Base-by-base conservation (phyloP, 2,329 filamentous ascomycete genomes). In the Nectriaceae sp. region DNA sequence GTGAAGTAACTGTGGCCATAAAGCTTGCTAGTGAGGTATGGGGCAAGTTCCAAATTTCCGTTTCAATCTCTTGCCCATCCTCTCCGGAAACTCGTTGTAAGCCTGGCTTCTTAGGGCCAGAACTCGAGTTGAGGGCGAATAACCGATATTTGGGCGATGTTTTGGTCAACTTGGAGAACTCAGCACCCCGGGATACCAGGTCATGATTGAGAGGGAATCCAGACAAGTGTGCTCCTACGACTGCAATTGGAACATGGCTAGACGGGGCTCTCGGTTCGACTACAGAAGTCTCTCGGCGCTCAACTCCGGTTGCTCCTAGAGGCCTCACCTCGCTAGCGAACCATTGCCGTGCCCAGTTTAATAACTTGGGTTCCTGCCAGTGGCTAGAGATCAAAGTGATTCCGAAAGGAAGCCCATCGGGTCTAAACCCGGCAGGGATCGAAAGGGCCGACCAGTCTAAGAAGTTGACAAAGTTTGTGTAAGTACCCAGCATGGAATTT, bases 401-500 rank as follows among this genome's bases (percentile, higher is more conserved):
- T 2, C 70, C 68, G 44, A 73, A 72, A 1, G 70, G 70, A 5
- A 72, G 56, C 0, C 66, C 67, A 26, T 71, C 66, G 0, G 54
- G 29, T 1, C 69, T 51, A 29, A 69, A 71, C 2, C 75, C 75
- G 1, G 79, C 79, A 2, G 79, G 78, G n/a, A 83, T 69, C 1
- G 77, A 72, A 10, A 81, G 56, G 3, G 75, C 79, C 33, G 75
- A 76, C 56, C 83, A 71, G 61, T 85, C 81, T 16, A 85, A 63
- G 21, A 85, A 78, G 55, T 85, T 85, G 15, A 76, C 82, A 57
- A 79, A 83, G 57, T 84, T 82, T 0, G 80, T 83, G 47, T 83
- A 84, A 3, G 72, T 75, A 5, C 80, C 79, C 5, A 83, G 60
- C 3, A 71, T 63, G 4, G 77, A 77, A 55, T 85, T 85, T 57